Conservation (phyloP, 192 early-diverging fungal species). For the Linnemannia zychae region DNA sequence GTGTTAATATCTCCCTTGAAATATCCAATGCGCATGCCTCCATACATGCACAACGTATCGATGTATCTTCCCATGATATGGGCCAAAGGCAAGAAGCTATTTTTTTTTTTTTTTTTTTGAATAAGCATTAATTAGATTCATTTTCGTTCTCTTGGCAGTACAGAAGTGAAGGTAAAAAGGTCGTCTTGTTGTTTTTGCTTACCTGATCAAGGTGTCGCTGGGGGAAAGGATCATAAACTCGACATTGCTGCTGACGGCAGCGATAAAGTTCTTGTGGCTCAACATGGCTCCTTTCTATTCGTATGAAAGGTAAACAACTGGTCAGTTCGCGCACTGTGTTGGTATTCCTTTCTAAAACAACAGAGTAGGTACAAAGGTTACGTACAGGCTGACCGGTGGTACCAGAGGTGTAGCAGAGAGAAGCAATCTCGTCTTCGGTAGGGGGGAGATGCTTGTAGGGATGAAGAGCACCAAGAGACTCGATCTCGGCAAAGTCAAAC, state of each 20-base stretch:
- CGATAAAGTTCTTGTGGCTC: conserved; percentile 85
- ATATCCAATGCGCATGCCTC: conserved; percentile 42
- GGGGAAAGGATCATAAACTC: conserved; percentile 1
- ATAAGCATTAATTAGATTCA: too few species aligned
- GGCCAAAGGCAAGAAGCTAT: conserved; percentile 92
- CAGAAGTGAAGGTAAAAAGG: neutral
- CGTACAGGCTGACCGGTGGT: conserved; percentile 85
- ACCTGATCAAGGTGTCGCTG: conserved; percentile 30
- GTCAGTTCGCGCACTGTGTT: neutral
- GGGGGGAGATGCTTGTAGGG: conserved; percentile 70
- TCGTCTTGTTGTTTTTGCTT: neutral
- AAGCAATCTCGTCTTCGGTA: conserved; percentile 71
- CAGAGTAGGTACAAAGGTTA: neutral
- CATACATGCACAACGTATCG: conserved; percentile 5
- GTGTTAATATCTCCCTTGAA: conserved; percentile 67
- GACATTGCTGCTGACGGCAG: conserved; percentile 42
- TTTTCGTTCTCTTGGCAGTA: too few species aligned
- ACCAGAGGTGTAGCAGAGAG: conserved; percentile 87
- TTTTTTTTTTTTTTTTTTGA: too few species aligned
- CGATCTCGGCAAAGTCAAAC: conserved; percentile 68
- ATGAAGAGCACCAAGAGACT: conserved; percentile 68
- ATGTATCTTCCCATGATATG: conserved; percentile 50
- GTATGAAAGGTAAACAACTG: neutral
- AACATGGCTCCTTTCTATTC: conserved; percentile 73
- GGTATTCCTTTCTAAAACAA: neutral